Percentiles rank a stretch among this genome's conserved stretches.
Evolutionary conservation across 495 filamentous ascomycete genomes (phyloP).

Genomic region (Hypomontagnella submonticulosa): DNA sequence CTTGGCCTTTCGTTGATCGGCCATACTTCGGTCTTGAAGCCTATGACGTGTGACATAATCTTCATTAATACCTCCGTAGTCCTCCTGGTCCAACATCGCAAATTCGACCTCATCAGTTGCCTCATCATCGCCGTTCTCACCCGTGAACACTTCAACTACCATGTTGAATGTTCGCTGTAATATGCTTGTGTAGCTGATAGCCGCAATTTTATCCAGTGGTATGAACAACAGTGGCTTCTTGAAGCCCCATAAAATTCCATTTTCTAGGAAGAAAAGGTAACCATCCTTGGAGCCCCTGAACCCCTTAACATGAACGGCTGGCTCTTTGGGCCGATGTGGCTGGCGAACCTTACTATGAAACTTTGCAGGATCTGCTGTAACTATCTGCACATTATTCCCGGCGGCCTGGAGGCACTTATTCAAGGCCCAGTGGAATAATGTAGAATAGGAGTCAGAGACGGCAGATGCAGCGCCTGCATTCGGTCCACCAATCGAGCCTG

Average conservation of each 20-base stretch:
- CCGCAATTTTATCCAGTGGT: slow-evolving; percentile 78
- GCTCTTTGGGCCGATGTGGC: slow-evolving; percentile 87
- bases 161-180: slow-evolving; percentile 95
- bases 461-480: slow-evolving; percentile 58
- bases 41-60: slow-evolving; percentile 80
- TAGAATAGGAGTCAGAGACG: slow-evolving; percentile 69
- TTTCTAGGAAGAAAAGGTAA: slow-evolving; percentile 87
- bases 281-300: slow-evolving; percentile 96
- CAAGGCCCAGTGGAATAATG: slow-evolving; percentile 70
- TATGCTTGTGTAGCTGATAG: slow-evolving; percentile 88
- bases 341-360: slow-evolving; percentile 83
- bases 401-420: slow-evolving; percentile 68
- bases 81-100: slow-evolving; percentile 86
- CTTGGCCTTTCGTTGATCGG: slow-evolving; percentile 87
- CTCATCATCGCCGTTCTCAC: slow-evolving; percentile 53
- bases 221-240: slow-evolving; percentile 94
- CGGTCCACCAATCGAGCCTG: slow-evolving; percentile 60
- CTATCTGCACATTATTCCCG: slow-evolving; percentile 66
- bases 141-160: slow-evolving; percentile 69
- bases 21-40: slow-evolving; percentile 92
- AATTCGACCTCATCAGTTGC: slow-evolving; percentile 80
- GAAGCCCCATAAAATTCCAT: slow-evolving; percentile 91
- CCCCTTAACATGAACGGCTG: slow-evolving; percentile 90
- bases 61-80: slow-evolving; percentile 83
- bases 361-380: slow-evolving; percentile 74